Evolutionary conservation across 1,284 basidiomycete genomes (phyloP), one percentile per base, ranked within the genome.

Genomic region (Serendipita sp.): DNA sequence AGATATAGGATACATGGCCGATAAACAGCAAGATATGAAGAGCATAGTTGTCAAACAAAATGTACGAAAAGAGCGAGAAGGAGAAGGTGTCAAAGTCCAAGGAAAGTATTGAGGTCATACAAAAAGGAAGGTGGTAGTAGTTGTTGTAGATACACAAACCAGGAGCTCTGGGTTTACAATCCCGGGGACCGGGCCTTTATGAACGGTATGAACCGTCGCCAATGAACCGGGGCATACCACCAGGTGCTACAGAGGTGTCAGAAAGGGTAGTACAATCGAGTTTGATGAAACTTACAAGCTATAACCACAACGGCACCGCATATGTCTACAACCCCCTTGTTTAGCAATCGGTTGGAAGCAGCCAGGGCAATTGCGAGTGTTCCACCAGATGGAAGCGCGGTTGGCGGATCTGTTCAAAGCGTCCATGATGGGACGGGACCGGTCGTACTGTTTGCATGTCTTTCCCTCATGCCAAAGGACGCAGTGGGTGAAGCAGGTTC

Each of bases 221-320:
- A 58, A 17, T 58, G 53, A 32, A 58, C 32, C 8, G 53, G 53
- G 8, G 53, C 53, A 32, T 58, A 58, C 53, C 53, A 58, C 53
- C 53, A 58, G 15, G 53, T 58, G 32, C 53, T 58, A 58, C 2
- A 58, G 45, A 49, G 6, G 45, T 6, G 45, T 49, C n/a, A 58
- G 53, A 30, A 29, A 30, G n/a, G 53, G 32, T n/a, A 1, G 10
- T 58, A 34, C 29, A 17, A 17, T 35, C 47, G 47, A 49, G 15
- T 58, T 26, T 4, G 2, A 8, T 4, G 4, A 32, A n/a, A 58
- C 53, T 58, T 26, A 58, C 53, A 58, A 58, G 34, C 32, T 30
- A 32, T 58, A 58, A 10, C 53, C 53, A 32, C 53, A 58, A 32
- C 53, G 53, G 53, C 53, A 58, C n/a, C 29, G 34, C 53, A 58